Evolutionary conservation across 2,329 filamentous ascomycete species (phyloP).

Genomic region (Alternaria sp.): DNA sequence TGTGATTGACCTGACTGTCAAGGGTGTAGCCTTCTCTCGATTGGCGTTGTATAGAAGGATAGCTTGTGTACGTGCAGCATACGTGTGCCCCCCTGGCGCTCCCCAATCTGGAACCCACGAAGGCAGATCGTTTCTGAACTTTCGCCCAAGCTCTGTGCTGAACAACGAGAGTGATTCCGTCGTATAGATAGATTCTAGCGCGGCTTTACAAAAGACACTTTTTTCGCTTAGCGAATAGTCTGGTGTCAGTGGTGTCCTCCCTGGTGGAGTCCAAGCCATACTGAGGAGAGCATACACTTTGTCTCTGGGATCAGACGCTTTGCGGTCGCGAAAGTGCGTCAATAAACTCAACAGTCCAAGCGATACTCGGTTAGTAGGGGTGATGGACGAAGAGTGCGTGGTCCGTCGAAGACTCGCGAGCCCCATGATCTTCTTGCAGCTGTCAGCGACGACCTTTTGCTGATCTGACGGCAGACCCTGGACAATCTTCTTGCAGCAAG

Average conservation of each 20-base stretch:
- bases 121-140: conserved; percentile 20
- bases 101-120: conserved; percentile 32
- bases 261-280: not conserved
- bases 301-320: conserved; percentile 22
- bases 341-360: not conserved
- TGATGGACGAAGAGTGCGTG: not conserved
- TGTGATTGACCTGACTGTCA: not conserved
- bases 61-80: not conserved
- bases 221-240: not conserved
- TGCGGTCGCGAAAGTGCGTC: conserved; percentile 2
- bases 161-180: conserved; percentile 8
- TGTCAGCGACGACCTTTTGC: not conserved
- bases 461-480: not conserved
- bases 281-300: conserved; percentile 24
- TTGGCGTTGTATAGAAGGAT: conserved; percentile 1
- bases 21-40: not conserved
- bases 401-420: not conserved
- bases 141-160: conserved; percentile 20
- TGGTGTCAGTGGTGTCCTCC: not conserved
- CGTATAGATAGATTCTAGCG: not conserved
- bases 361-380: rapidly evolving
- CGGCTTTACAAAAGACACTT: not conserved
- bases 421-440: not conserved
- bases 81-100: conserved; percentile 6
- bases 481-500: not conserved